Conservation (phyloP, 805 yeast species). For the Suhomyces sp. region DNA sequence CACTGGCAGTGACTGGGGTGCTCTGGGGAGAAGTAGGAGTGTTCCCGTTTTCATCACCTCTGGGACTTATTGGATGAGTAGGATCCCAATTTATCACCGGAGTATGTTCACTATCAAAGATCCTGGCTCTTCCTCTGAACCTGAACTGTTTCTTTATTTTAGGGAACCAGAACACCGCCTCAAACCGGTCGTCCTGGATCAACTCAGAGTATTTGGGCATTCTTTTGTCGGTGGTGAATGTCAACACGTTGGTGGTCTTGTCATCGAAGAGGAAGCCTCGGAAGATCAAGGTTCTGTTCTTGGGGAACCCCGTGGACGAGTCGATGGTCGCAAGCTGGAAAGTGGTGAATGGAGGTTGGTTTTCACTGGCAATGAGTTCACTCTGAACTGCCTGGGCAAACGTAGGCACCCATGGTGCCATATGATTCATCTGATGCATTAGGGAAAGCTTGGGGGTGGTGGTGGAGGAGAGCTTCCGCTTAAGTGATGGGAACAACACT, state of each 20-base stretch:
- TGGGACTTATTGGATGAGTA: background rate
- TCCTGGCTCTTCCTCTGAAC: constrained; percentile 63
- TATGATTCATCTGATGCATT: constrained; percentile 32
- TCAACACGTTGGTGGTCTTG: constrained; percentile 60
- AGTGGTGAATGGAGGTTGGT: constrained; percentile 49
- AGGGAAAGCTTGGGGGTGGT: background rate
- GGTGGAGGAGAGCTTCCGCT: background rate
- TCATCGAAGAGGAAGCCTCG: constrained; percentile 78
- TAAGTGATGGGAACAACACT: background rate
- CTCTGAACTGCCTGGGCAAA: constrained; percentile 54
- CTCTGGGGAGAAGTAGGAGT: constrained; percentile 9
- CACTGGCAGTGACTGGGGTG: constrained; percentile 23
- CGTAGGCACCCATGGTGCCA: constrained; percentile 77
- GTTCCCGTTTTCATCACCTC: background rate
- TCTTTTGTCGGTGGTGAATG: constrained; percentile 72
- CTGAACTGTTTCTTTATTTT: constrained; percentile 66
- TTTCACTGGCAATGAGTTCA: constrained; percentile 31
- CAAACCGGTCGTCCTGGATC: constrained; percentile 54
- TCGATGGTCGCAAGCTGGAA: constrained; percentile 73
- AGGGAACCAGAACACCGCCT: constrained; percentile 74
- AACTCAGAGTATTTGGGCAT: constrained; percentile 61
- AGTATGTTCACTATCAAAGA: constrained; percentile 31
- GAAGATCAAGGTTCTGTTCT: constrained; percentile 65
- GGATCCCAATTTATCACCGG: constrained; percentile 19
- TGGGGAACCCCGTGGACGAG: constrained; percentile 47